phyloP scores from a whole-genome alignment of 345 rosid genomes.

The Crucihimalaya himalaica region DNA sequence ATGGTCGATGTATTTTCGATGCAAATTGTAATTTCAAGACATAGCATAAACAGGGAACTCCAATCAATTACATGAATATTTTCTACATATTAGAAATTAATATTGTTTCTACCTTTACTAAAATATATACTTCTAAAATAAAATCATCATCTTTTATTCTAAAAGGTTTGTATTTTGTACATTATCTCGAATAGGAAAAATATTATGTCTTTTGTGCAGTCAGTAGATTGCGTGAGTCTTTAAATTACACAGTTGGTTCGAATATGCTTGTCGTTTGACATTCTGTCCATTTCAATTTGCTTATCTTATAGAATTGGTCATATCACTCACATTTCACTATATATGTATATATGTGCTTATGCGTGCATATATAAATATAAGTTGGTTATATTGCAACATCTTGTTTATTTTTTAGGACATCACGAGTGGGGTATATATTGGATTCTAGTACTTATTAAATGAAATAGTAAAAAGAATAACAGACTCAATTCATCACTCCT shows the following conservation, averaged over 20 bases:
- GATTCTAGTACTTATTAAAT: background rate
- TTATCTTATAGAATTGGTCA: constrained; percentile 17
- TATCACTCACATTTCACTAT: background rate
- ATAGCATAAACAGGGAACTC: background rate
- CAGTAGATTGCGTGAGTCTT: constrained; percentile 23
- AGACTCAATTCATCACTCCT: background rate
- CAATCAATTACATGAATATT: background rate
- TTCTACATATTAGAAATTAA: background rate
- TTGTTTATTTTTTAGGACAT: background rate
- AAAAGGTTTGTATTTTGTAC: background rate
- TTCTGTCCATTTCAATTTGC: constrained; percentile 27
- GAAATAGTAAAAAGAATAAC: background rate
- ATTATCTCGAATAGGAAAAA: background rate
- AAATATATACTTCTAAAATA: background rate
- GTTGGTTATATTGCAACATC: background rate
- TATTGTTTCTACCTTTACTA: background rate
- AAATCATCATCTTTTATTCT: background rate
- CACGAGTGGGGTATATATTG: background rate
- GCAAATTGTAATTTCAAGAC: background rate
- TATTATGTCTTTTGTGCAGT: background rate
- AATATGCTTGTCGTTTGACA: constrained; percentile 29
- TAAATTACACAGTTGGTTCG: constrained; percentile 13
- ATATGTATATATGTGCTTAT: background rate
- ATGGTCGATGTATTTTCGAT: background rate
- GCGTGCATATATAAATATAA: background rate